Evolutionary conservation across 1,284 basidiomycete genomes (phyloP).

Genomic region (Amylostereum chailletii): DNA sequence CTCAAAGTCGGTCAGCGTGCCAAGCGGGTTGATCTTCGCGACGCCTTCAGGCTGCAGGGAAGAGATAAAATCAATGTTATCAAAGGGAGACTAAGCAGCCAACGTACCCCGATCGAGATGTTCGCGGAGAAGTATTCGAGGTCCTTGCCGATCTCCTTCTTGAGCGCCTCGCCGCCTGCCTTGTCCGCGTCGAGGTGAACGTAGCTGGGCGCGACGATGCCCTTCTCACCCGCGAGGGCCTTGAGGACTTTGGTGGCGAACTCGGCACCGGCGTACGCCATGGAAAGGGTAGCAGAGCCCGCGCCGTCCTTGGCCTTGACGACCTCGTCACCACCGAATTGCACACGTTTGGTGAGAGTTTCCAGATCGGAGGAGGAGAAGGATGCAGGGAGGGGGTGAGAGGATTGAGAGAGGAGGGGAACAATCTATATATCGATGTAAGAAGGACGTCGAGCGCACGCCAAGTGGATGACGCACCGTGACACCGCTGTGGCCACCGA

Average conservation of each 20-base stretch:
- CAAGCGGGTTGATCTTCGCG: constrained; percentile 71
- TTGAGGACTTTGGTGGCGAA: constrained; percentile 76
- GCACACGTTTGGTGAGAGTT: constrained; percentile 56
- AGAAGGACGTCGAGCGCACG: constrained; percentile 1
- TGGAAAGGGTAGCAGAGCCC: constrained; percentile 69
- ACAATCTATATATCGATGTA: constrained; percentile 56
- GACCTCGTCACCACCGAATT: constrained; percentile 77
- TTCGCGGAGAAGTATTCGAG: constrained; percentile 80
- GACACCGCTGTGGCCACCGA: constrained; percentile 94
- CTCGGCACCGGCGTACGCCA: constrained; percentile 73
- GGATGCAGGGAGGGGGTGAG: constrained; percentile 56
- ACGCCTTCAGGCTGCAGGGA: constrained; percentile 64
- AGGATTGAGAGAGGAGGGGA: constrained; percentile 89
- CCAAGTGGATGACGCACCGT: constrained; percentile 46
- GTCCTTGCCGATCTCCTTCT: constrained; percentile 55
- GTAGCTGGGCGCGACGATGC: constrained; percentile 79
- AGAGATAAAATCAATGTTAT: constrained; percentile 6
- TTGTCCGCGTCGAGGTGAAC: constrained; percentile 77
- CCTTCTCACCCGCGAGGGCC: constrained; percentile 84
- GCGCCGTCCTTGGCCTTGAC: constrained; percentile 78
- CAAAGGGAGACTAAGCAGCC: constrained; percentile 7
- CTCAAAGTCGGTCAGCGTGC: constrained; percentile 68
- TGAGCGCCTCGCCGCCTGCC: constrained; percentile 53
- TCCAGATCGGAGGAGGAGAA: constrained; percentile 45
- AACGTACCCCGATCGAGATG: constrained; percentile 75